Conservation (phyloP, 495 filamentous ascomycete species). For the Sporormia fimetaria region DNA sequence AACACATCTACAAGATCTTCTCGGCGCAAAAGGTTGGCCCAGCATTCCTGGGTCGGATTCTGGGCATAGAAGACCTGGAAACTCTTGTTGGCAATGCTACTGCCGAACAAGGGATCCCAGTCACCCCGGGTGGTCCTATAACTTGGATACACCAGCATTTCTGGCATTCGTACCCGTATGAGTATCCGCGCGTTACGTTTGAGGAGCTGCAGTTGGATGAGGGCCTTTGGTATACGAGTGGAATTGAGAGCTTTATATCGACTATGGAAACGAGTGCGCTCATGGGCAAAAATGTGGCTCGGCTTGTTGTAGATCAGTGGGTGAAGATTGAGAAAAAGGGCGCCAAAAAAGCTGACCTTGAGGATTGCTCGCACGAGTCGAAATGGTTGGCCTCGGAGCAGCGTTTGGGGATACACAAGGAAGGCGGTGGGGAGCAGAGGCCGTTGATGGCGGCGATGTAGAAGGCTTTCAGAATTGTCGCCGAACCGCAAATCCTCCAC, state of each 20-base stretch:
- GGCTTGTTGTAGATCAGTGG: slow-evolving; percentile 58
- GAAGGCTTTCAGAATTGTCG: no score
- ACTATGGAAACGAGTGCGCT: slow-evolving; percentile 97
- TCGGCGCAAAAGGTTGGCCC: slow-evolving; percentile 57
- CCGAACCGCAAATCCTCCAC: no score
- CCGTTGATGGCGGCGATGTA: no score
- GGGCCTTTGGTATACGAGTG: slow-evolving; percentile 78
- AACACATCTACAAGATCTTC: slow-evolving; percentile 96
- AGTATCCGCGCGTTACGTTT: slow-evolving; percentile 74
- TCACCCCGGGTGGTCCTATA: slow-evolving; percentile 38
- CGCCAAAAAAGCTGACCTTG: no score
- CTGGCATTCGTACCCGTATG: slow-evolving; percentile 79
- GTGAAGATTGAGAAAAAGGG: neutral
- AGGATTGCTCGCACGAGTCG: no score
- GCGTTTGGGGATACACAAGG: no score
- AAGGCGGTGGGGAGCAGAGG: no score
- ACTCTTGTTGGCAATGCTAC: no score
- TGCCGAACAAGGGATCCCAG: slow-evolving; percentile 20
- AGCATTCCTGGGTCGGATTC: slow-evolving; percentile 47
- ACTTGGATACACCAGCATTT: slow-evolving; percentile 66
- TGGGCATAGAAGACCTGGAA: slow-evolving; percentile 29
- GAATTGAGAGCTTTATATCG: slow-evolving; percentile 88
- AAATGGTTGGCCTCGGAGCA: no score
- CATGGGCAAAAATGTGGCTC: slow-evolving; percentile 90
- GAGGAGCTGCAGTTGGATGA: slow-evolving; percentile 61